phyloP scores from a whole-genome alignment of 2,329 filamentous ascomycete species.

The Rhexocercosporidium sp. region DNA sequence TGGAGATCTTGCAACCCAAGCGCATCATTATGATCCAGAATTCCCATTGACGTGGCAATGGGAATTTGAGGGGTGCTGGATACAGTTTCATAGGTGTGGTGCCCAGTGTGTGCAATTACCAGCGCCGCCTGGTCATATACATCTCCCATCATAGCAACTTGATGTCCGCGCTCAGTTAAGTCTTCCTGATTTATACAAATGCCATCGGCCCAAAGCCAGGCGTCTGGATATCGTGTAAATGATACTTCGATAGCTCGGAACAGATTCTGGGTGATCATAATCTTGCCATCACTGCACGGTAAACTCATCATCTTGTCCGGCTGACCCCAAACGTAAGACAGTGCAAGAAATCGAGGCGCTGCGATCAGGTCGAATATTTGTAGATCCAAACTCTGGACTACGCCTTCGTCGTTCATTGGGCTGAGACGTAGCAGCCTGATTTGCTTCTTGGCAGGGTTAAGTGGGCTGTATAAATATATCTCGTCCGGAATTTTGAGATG shows the following conservation, averaged over 20 bases:
- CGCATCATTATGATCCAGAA: background rate
- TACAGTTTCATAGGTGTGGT: background rate
- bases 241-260: background rate
- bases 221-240: background rate
- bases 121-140: background rate
- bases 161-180: background rate
- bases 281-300: background rate
- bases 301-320: background rate
- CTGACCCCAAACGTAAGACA: background rate
- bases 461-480: background rate
- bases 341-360: background rate
- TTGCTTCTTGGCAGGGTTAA: background rate
- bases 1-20: background rate
- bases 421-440: background rate
- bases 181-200: slow-evolving; percentile 12
- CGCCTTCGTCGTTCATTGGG: background rate
- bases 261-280: background rate
- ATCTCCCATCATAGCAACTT: slow-evolving; percentile 12
- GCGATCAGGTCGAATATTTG: background rate
- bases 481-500: background rate
- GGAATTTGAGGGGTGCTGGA: background rate
- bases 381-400: background rate
- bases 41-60: background rate
- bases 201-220: slow-evolving; percentile 5
- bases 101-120: slow-evolving; percentile 3